Percentiles rank a stretch among this genome's conserved stretches.
phyloP scores from a whole-genome alignment of 148 eudicot species.

The Fagopyrum homotropicum region DNA sequence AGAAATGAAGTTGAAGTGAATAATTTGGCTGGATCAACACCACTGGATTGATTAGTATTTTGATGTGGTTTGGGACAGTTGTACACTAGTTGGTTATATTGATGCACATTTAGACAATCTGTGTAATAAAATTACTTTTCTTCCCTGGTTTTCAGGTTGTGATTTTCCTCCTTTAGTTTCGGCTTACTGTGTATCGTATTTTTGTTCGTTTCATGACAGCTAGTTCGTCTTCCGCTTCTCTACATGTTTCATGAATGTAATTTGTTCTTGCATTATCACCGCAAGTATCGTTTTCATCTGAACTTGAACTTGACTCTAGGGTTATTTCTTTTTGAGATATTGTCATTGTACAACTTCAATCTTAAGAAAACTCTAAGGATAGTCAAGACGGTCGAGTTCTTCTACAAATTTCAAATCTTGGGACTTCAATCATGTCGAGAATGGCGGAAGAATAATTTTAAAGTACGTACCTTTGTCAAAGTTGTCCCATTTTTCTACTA shows the following conservation, averaged over 20 bases:
- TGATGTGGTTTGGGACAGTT: conserved; percentile 25
- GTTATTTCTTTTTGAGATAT: no score
- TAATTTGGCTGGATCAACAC: background rate
- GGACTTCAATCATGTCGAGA: conserved; percentile 13
- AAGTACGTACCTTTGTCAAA: conserved; percentile 2
- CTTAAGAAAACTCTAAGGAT: no score
- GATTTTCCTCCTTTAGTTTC: background rate
- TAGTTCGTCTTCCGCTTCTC: no score
- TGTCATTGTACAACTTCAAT: no score
- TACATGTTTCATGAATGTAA: no score
- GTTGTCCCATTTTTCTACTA: background rate
- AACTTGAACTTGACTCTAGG: no score
- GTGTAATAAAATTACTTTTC: conserved; percentile 16
- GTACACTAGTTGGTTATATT: conserved; percentile 28
- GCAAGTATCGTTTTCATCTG: no score
- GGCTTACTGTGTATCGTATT: no score
- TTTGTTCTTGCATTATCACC: no score
- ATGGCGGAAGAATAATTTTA: conserved; percentile 12
- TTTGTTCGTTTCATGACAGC: no score
- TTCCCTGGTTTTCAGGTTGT: background rate
- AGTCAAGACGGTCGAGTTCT: no score
- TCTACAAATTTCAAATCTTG: background rate
- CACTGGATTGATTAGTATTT: conserved; percentile 10
- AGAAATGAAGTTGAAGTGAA: background rate
- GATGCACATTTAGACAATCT: conserved; percentile 20